These are phyloP conservation scores for Dactylellina parvicollis DNA, from an alignment of 2,329 filamentous ascomycete species.

Conservation along the genomic window DNA sequence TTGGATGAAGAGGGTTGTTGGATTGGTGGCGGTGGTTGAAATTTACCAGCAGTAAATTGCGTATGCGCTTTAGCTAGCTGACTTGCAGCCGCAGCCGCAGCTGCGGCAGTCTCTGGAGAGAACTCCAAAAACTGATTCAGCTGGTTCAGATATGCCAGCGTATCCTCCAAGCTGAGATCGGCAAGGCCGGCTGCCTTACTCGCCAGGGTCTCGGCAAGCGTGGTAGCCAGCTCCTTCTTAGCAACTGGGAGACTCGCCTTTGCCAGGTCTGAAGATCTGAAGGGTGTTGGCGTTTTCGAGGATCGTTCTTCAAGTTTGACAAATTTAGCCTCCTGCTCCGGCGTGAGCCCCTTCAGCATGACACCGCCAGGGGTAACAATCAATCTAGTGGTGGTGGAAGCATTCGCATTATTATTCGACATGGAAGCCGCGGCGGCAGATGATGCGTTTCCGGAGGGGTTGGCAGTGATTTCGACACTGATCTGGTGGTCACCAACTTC, in stretches of 20 bases:
- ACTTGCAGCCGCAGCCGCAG: conserved; percentile 38
- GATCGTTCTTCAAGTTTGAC: conserved; percentile 72
- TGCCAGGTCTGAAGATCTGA: conserved; percentile 35
- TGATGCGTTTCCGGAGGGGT: conserved; percentile 9
- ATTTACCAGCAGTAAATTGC: conserved; percentile 27
- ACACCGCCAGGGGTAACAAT: conserved; percentile 80
- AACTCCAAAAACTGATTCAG: conserved; percentile 51
- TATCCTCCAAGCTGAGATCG: conserved; percentile 49
- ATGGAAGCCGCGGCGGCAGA: neutral
- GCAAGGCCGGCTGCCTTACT: conserved; percentile 46
- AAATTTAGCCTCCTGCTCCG: conserved; percentile 76
- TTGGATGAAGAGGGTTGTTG: conserved; percentile 22
- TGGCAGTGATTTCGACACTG: conserved; percentile 44
- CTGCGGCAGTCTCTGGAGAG: conserved; percentile 41
- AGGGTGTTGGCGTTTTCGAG: conserved; percentile 29
- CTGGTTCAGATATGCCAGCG: conserved; percentile 47
- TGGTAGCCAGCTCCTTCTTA: conserved; percentile 46
- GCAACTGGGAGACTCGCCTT: conserved; percentile 27
- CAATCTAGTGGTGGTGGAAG: conserved; percentile 65
- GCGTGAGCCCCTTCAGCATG: conserved; percentile 76
- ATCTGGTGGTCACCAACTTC: conserved; percentile 48
- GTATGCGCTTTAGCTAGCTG: conserved; percentile 43
- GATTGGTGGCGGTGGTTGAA: conserved; percentile 33
- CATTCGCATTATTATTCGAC: neutral
- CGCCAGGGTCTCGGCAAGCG: conserved; percentile 33